Evolutionary conservation across 257 asterid species (phyloP).

Genomic region (Fraxinus pennsylvanica): DNA sequence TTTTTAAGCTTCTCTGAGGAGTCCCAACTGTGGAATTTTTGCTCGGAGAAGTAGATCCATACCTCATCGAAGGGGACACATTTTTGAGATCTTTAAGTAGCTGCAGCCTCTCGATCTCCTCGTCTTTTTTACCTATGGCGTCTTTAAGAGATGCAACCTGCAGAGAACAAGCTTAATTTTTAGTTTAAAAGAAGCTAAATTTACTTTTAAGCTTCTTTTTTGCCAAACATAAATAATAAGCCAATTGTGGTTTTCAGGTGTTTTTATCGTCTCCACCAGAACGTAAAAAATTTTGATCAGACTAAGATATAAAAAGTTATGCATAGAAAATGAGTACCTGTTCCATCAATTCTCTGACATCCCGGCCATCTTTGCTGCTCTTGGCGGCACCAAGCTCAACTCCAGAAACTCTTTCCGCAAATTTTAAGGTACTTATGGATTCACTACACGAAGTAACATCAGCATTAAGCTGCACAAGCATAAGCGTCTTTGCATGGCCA

Average conservation of each 20-base stretch:
- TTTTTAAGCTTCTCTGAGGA: constrained; percentile 26
- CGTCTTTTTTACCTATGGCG: constrained; percentile 80
- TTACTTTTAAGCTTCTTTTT: neutral
- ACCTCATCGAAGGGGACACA: constrained; percentile 33
- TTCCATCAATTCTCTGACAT: constrained; percentile 84
- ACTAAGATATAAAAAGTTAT: neutral
- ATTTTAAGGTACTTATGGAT: constrained; percentile 75
- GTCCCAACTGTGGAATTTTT: constrained; percentile 20
- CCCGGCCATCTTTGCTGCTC: constrained; percentile 89
- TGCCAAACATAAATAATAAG: neutral
- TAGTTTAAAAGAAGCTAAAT: neutral
- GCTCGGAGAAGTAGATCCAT: constrained; percentile 30
- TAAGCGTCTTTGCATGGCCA: constrained; percentile 93
- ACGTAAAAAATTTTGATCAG: neutral
- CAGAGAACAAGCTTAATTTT: neutral
- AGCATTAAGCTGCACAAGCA: constrained; percentile 98
- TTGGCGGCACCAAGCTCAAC: constrained; percentile 97
- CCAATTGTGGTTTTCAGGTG: neutral
- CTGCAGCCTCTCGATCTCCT: constrained; percentile 73
- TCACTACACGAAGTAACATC: constrained; percentile 66
- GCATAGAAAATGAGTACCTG: constrained; percentile 49
- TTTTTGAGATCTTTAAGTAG: constrained; percentile 44
- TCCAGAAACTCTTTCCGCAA: constrained; percentile 95
- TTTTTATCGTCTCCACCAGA: neutral
- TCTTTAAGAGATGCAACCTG: constrained; percentile 90